phyloP scores from a whole-genome alignment of 345 rosid species.

The Salix caprea region DNA sequence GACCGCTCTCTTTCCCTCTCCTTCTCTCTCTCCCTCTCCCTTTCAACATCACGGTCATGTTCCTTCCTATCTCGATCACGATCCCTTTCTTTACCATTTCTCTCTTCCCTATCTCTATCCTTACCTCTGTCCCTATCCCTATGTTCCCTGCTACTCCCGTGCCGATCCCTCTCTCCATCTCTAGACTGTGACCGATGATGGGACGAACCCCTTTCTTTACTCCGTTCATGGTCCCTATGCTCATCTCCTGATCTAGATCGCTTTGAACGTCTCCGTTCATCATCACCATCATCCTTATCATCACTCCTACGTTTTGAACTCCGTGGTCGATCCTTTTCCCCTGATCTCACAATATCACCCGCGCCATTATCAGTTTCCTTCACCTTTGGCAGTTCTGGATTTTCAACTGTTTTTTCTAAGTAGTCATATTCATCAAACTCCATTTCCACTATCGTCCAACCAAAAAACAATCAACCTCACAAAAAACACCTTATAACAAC shows the following conservation, averaged over 20 bases:
- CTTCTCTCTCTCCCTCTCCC: conserved; percentile 40
- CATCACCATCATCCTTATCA: conserved; percentile 40
- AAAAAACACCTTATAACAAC: neutral
- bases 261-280: conserved; percentile 40
- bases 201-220: conserved; percentile 38
- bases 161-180: conserved; percentile 72
- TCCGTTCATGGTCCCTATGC: conserved; percentile 42
- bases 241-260: conserved; percentile 50
- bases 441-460: conserved; percentile 30
- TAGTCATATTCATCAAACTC: conserved; percentile 97
- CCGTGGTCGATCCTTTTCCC: conserved; percentile 41
- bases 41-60: conserved; percentile 3
- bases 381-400: conserved; percentile 43
- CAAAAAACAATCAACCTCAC: neutral
- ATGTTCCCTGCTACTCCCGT: conserved; percentile 51
- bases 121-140: conserved; percentile 53
- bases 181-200: conserved; percentile 55
- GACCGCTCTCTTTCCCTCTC: conserved; percentile 47
- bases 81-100: conserved; percentile 31
- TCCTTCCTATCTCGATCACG: conserved; percentile 24
- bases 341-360: conserved; percentile 36
- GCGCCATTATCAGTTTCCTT: conserved; percentile 58
- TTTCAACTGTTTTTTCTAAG: conserved; percentile 84
- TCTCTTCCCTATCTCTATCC: conserved; percentile 48
- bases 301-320: conserved; percentile 55